Percentiles rank a stretch among this genome's conserved stretches.
Evolutionary conservation across 768 basidiomycete species (phyloP).

Genomic region (Saitozyma sp.): DNA sequence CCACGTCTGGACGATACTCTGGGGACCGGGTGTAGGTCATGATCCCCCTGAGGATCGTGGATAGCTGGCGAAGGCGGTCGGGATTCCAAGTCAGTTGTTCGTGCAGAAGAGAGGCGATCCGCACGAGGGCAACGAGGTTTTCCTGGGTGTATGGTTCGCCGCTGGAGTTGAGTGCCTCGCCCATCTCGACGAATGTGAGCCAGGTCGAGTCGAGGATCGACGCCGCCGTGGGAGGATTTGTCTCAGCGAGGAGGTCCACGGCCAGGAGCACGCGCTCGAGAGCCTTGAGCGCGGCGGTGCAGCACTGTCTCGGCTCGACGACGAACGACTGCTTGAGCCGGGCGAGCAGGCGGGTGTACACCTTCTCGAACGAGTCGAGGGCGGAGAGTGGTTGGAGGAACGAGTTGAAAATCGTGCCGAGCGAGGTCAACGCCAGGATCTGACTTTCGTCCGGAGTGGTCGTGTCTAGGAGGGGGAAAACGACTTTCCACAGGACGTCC

Average conservation of each 20-base stretch:
- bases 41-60: slow-evolving; percentile 74
- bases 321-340: slow-evolving; percentile 72
- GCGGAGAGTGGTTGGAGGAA: slow-evolving; percentile 76
- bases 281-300: slow-evolving; percentile 79
- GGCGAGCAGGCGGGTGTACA: slow-evolving; percentile 72
- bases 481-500: slow-evolving; percentile 84
- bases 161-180: slow-evolving; percentile 45
- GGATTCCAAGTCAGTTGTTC: slow-evolving; percentile 63
- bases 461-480: slow-evolving; percentile 70
- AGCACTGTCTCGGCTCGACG: slow-evolving; percentile 67
- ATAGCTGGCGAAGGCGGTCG: slow-evolving; percentile 65
- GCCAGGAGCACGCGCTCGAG: slow-evolving; percentile 74
- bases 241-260: slow-evolving; percentile 21
- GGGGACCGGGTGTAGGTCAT: slow-evolving; percentile 74
- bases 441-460: slow-evolving; percentile 78
- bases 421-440: slow-evolving; percentile 76
- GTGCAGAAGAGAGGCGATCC: slow-evolving; percentile 64
- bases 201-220: slow-evolving; percentile 62
- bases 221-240: slow-evolving; percentile 49
- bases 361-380: slow-evolving; percentile 67
- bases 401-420: slow-evolving; percentile 78
- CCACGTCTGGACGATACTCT: slow-evolving; percentile 86
- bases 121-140: slow-evolving; percentile 76
- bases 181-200: slow-evolving; percentile 68
- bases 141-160: slow-evolving; percentile 72